A percentile compares a stretch with the other conserved stretches of the same genome.
Evolutionary conservation across 345 rosid species (phyloP).

Genomic region (Eucalyptus cloeziana): DNA sequence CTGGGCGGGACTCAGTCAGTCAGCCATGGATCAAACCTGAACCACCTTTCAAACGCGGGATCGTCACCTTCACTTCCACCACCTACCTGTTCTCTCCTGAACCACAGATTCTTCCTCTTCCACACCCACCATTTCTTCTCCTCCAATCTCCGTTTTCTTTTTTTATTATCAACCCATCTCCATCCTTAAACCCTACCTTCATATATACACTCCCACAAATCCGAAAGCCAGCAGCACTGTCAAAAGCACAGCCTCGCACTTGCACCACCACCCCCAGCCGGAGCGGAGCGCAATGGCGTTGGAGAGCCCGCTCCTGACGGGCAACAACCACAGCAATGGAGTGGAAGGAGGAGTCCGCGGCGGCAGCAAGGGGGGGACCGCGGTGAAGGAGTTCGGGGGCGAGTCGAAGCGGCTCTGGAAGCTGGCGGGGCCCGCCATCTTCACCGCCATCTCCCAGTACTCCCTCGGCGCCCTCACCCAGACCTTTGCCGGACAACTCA

Average conservation of each 20-base stretch:
- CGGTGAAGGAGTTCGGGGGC: slow-evolving; percentile 30
- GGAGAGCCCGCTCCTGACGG: slow-evolving; percentile 21
- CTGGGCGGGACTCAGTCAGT: neutral
- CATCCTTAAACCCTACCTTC: neutral
- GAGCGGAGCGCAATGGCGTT: slow-evolving; percentile 3
- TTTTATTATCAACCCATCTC: neutral
- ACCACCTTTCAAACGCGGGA: neutral
- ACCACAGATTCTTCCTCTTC: neutral
- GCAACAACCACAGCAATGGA: neutral
- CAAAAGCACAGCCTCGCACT: neutral
- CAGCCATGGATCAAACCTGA: neutral
- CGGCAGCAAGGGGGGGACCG: neutral
- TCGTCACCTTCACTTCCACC: neutral
- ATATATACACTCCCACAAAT: neutral
- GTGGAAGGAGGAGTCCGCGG: neutral
- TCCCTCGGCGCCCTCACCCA: slow-evolving; percentile 90
- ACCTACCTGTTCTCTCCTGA: neutral
- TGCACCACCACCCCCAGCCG: neutral
- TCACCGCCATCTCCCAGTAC: slow-evolving; percentile 64
- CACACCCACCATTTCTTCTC: neutral
- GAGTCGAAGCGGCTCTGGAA: slow-evolving; percentile 78
- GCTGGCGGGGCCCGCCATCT: slow-evolving; percentile 83
- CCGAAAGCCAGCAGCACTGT: neutral
- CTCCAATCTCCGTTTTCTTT: neutral
- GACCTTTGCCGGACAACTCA: slow-evolving; percentile 61